A percentile compares a stretch with the other conserved stretches of the same genome.
These are phyloP conservation scores for Chaetomiaceae sp. DNA, from an alignment of 2,329 filamentous ascomycete genomes.

Conservation along the genomic window DNA sequence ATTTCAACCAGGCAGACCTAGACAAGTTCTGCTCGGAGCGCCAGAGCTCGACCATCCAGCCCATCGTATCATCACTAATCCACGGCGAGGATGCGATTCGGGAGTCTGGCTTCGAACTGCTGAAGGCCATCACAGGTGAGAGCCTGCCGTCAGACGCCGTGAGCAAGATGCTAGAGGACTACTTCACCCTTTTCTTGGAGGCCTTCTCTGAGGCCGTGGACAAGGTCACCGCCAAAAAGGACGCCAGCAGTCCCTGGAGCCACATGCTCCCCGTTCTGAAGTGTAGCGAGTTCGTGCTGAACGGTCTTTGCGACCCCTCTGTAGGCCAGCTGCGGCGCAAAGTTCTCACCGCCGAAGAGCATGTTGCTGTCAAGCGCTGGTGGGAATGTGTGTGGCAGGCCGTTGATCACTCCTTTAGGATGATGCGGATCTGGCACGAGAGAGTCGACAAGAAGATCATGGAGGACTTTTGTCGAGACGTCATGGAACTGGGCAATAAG, in stretches of 20 bases:
- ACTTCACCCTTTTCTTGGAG: conserved; percentile 40
- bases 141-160: conserved; percentile 47
- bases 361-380: conserved; percentile 64
- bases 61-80: conserved; percentile 73
- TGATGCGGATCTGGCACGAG: conserved; percentile 79
- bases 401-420: conserved; percentile 73
- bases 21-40: conserved; percentile 63
- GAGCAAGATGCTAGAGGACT: conserved; percentile 40
- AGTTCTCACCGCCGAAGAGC: conserved; percentile 56
- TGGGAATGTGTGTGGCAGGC: conserved; percentile 84
- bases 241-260: conserved; percentile 46
- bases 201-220: conserved; percentile 41
- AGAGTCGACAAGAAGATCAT: conserved; percentile 70
- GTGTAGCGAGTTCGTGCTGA: conserved; percentile 53
- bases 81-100: conserved; percentile 76
- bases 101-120: conserved; percentile 71
- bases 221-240: conserved; percentile 37
- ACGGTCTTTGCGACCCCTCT: conserved; percentile 51
- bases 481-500: conserved; percentile 87
- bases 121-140: conserved; percentile 77
- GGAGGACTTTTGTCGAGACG: conserved; percentile 90
- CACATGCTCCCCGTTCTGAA: conserved; percentile 54
- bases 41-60: conserved; percentile 56
- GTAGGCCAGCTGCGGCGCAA: conserved; percentile 52
- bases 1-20: conserved; percentile 67